Percentiles rank a stretch among this genome's conserved stretches.
Evolutionary conservation across 2,329 filamentous ascomycete genomes (phyloP).

Genomic region (Ceratocystis lukuohia): DNA sequence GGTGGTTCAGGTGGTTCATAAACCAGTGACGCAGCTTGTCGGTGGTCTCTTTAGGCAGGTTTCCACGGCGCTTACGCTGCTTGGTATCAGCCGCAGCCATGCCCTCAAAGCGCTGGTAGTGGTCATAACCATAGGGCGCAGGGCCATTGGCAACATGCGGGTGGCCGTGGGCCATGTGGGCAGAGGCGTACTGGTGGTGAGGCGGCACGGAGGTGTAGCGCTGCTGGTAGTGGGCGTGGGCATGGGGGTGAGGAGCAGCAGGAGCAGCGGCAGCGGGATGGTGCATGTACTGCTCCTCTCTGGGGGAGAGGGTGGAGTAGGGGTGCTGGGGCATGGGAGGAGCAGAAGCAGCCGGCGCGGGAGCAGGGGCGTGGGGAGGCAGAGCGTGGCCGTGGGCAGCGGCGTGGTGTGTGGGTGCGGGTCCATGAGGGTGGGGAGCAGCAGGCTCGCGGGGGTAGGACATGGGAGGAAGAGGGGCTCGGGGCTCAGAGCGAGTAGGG

Average conservation of each 20-base stretch:
- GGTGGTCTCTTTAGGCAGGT: constrained; percentile 81
- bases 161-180: constrained; percentile 22
- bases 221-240: constrained; percentile 16
- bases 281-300: constrained; percentile 1
- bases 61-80: constrained; percentile 57
- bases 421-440: background rate
- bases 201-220: constrained; percentile 9
- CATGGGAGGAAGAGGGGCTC: constrained; percentile 8
- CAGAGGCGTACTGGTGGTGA: constrained; percentile 31
- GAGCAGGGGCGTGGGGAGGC: background rate
- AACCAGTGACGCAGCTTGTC: constrained; percentile 74
- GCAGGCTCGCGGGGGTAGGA: constrained; percentile 10
- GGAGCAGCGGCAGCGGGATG: constrained; percentile 24
- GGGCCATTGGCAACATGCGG: constrained; percentile 27
- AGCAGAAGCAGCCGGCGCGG: background rate
- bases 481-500: constrained; percentile 6
- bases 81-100: constrained; percentile 34
- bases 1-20: constrained; percentile 59
- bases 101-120: constrained; percentile 32
- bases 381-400: background rate
- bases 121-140: constrained; percentile 33
- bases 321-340: background rate
- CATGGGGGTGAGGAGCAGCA: constrained; percentile 26
- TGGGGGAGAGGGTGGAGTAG: background rate
- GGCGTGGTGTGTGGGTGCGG: background rate